These are phyloP conservation scores for Xylaria sp. DNA, from an alignment of 2,329 filamentous ascomycete genomes.

Conservation along the genomic window DNA sequence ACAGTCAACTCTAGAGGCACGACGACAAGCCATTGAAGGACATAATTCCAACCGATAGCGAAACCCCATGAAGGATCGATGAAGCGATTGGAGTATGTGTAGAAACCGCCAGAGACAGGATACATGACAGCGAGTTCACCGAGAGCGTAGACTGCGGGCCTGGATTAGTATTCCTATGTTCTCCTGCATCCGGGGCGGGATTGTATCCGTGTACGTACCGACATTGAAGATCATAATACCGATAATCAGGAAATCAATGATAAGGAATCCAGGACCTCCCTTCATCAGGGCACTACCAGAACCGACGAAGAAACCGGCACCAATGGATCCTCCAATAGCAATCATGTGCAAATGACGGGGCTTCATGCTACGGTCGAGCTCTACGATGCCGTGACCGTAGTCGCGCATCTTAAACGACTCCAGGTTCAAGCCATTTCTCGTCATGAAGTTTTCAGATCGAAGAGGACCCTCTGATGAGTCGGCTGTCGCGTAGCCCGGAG, in stretches of 20 bases:
- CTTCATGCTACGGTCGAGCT: conserved; percentile 52
- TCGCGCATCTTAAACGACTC: conserved; percentile 51
- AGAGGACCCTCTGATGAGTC: conserved; percentile 25
- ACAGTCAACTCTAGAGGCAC: conserved; percentile 56
- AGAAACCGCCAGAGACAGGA: conserved; percentile 58
- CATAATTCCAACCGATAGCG: conserved; percentile 52
- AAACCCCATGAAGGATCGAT: conserved; percentile 57
- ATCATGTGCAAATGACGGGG: conserved; percentile 59
- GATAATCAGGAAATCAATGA: conserved; percentile 60
- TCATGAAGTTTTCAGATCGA: conserved; percentile 41
- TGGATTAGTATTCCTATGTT: conserved; percentile 14
- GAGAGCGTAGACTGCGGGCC: conserved; percentile 57
- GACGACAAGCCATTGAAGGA: conserved; percentile 55
- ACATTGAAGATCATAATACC: conserved; percentile 67
- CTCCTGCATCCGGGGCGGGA: not conserved
- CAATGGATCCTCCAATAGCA: conserved; percentile 61
- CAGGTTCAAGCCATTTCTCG: conserved; percentile 49
- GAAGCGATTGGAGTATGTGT: conserved; percentile 56
- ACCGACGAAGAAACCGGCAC: conserved; percentile 67
- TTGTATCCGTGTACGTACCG: conserved; percentile 35
- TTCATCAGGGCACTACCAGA: conserved; percentile 56
- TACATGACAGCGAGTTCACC: conserved; percentile 58
- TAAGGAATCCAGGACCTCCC: conserved; percentile 52
- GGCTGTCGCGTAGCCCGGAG: conserved; percentile 33
- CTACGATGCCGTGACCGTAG: conserved; percentile 43